A percentile compares a stretch with the other conserved stretches of the same genome.
phyloP scores from a whole-genome alignment of 768 basidiomycete genomes.

The Lactarius quietus region DNA sequence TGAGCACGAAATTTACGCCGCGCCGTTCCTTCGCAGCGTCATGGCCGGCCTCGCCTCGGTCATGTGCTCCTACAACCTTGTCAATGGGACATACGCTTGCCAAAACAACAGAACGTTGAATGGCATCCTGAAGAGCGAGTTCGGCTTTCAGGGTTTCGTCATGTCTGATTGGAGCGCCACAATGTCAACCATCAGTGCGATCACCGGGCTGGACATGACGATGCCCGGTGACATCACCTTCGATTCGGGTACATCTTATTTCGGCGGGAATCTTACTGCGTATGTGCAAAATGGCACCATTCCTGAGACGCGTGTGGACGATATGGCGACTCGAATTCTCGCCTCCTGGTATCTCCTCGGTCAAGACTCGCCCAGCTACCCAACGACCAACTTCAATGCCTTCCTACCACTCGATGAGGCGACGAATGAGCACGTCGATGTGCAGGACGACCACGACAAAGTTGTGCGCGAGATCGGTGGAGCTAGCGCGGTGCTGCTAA shows the following conservation, averaged over 20 bases:
- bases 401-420: constrained; percentile 49
- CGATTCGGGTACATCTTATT: constrained; percentile 48
- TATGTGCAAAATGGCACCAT: constrained; percentile 73
- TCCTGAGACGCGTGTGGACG: constrained; percentile 58
- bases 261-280: constrained; percentile 62
- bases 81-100: constrained; percentile 73
- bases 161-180: constrained; percentile 75
- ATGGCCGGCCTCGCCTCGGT: constrained; percentile 70
- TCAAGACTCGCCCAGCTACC: constrained; percentile 62
- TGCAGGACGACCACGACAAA: constrained; percentile 63
- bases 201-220: constrained; percentile 59
- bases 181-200: constrained; percentile 55
- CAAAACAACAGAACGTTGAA: constrained; percentile 70
- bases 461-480: constrained; percentile 71
- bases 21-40: constrained; percentile 65
- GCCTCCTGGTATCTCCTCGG: constrained; percentile 64
- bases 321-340: constrained; percentile 81
- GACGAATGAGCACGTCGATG: constrained; percentile 61
- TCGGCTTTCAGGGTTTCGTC: constrained; percentile 74
- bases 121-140: constrained; percentile 70
- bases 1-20: constrained; percentile 69
- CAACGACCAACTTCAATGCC: constrained; percentile 67
- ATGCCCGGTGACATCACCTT: constrained; percentile 61
- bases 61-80: constrained; percentile 75
- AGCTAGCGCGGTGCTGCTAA: constrained; percentile 70